Conservation (phyloP, 768 basidiomycete species). For the Lentinula lateritia region DNA sequence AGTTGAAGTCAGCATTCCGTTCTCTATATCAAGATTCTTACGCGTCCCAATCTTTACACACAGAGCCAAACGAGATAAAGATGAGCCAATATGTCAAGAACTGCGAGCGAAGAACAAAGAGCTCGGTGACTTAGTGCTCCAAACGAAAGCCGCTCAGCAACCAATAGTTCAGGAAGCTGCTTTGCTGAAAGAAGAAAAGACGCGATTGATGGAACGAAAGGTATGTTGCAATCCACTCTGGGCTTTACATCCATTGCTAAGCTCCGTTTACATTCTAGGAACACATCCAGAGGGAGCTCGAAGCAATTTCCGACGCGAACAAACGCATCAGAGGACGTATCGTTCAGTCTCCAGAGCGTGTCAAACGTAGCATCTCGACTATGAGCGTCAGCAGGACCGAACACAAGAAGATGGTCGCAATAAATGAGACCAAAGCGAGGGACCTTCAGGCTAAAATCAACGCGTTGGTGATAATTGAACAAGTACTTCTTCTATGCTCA, state of each 20-base stretch:
- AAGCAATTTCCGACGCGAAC: slow-evolving; percentile 54
- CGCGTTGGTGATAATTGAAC: slow-evolving; percentile 68
- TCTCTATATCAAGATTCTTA: background rate
- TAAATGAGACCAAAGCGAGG: slow-evolving; percentile 68
- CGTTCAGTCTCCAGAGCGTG: slow-evolving; percentile 88
- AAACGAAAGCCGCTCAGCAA: slow-evolving; percentile 61
- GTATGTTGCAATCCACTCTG: slow-evolving; percentile 25
- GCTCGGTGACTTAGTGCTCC: slow-evolving; percentile 60
- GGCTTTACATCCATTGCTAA: background rate
- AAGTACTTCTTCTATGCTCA: slow-evolving; percentile 32
- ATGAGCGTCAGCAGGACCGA: slow-evolving; percentile 65
- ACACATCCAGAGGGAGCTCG: slow-evolving; percentile 54
- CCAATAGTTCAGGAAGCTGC: slow-evolving; percentile 62
- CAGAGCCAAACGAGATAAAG: slow-evolving; percentile 60
- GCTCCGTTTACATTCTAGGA: slow-evolving; percentile 34
- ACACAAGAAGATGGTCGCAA: slow-evolving; percentile 61
- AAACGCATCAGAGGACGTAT: slow-evolving; percentile 65
- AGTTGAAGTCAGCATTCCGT: slow-evolving; percentile 44
- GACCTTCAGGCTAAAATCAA: slow-evolving; percentile 75
- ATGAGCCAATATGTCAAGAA: slow-evolving; percentile 62
- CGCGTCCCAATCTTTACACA: background rate
- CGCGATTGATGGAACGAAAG: slow-evolving; percentile 55
- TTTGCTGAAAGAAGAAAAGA: slow-evolving; percentile 66
- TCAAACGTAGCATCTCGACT: slow-evolving; percentile 74
- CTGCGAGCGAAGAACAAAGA: slow-evolving; percentile 55